Percentiles rank a stretch among this genome's conserved stretches.
These are phyloP conservation scores for Marasmius sp. DNA, from an alignment of 1,284 basidiomycete genomes.

Conservation along the genomic window DNA sequence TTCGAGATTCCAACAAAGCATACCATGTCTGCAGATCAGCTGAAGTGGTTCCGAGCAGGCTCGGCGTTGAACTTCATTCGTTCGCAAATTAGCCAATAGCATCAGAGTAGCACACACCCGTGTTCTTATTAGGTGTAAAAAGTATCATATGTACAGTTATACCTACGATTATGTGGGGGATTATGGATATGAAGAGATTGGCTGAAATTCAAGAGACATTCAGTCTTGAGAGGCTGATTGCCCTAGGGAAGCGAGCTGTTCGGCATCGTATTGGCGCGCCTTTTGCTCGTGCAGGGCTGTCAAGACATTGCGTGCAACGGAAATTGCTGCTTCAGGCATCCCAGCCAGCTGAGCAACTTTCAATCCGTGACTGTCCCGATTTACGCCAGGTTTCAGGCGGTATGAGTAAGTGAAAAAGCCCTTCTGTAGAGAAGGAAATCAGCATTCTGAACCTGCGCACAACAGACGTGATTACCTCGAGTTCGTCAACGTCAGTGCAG, in stretches of 20 bases:
- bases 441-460: background rate
- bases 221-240: constrained; percentile 13
- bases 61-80: constrained; percentile 87
- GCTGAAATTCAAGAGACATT: too few species aligned
- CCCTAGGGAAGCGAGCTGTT: constrained; percentile 29
- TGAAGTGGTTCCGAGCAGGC: constrained; percentile 84
- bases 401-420: constrained; percentile 85
- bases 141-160: constrained; percentile 10
- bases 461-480: constrained; percentile 47
- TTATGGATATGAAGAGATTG: background rate
- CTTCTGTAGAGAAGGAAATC: constrained; percentile 42
- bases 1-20: constrained; percentile 78
- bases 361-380: constrained; percentile 89
- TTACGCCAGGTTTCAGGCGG: constrained; percentile 79
- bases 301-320: constrained; percentile 56
- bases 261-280: constrained; percentile 8
- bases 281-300: constrained; percentile 23
- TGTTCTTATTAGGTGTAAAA: background rate
- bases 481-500: constrained; percentile 85
- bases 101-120: background rate
- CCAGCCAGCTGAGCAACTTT: constrained; percentile 90
- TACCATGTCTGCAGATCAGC: constrained; percentile 87
- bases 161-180: constrained; percentile 11
- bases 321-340: constrained; percentile 68
- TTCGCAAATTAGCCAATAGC: constrained; percentile 39